Evolutionary conservation across 2,329 filamentous ascomycete species (phyloP).

Genomic region (Aureobasidium lini): DNA sequence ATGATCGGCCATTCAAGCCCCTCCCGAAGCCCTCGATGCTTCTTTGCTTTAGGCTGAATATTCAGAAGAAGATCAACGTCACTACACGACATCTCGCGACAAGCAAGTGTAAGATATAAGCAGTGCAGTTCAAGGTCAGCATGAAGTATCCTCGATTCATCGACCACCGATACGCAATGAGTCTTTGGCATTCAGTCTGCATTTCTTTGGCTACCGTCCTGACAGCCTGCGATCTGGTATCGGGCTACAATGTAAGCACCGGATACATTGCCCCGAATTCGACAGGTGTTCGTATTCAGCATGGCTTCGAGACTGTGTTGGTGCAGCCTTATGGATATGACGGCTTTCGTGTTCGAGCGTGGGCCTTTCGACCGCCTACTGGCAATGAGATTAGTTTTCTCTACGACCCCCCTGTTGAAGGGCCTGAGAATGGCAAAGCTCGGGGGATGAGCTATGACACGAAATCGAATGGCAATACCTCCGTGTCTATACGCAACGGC

Average conservation of each 20-base stretch:
- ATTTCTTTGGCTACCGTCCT: not conserved
- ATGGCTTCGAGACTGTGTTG: slow-evolving; percentile 33
- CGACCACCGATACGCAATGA: no score
- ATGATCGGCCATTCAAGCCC: no score
- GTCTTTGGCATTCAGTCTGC: no score
- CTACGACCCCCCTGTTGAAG: slow-evolving; percentile 34
- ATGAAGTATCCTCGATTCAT: no score
- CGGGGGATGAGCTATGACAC: slow-evolving; percentile 29
- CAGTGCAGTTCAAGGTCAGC: no score
- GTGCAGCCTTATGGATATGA: slow-evolving; percentile 35
- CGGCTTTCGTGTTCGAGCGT: slow-evolving; percentile 33
- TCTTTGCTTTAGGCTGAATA: no score
- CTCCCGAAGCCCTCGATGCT: no score
- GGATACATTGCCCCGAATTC: slow-evolving; percentile 21
- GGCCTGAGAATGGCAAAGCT: slow-evolving; percentile 27
- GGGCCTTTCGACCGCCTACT: slow-evolving; percentile 30
- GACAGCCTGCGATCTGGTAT: not conserved
- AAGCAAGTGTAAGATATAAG: no score
- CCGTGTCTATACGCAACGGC: slow-evolving; percentile 29
- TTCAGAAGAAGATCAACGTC: no score
- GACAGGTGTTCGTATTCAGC: slow-evolving; percentile 28
- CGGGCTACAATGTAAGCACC: not conserved
- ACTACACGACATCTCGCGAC: no score
- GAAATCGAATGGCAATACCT: slow-evolving; percentile 26
- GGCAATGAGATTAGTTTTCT: slow-evolving; percentile 32